A percentile compares a stretch with the other conserved stretches of the same genome.
Evolutionary conservation across 257 asterid species (phyloP).

Genomic region (Eustoma russellianum): DNA sequence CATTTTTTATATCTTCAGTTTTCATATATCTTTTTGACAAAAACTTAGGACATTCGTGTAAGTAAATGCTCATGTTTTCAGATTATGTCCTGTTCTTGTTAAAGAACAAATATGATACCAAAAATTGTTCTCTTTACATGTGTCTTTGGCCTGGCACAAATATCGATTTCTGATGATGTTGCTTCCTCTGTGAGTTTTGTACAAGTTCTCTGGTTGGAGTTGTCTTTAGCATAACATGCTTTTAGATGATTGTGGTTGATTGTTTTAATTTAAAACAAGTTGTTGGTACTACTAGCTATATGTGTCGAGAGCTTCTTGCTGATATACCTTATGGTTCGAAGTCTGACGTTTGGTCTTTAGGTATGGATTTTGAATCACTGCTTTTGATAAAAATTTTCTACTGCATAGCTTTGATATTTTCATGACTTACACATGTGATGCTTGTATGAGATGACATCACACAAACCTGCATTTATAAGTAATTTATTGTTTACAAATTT

Average conservation of each 20-base stretch:
- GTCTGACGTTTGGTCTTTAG: no score
- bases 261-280: no score
- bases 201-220: no score
- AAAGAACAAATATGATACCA: neutral
- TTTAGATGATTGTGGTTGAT: no score
- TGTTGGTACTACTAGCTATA: no score
- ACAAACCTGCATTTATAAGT: constrained; percentile 84
- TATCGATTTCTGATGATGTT: constrained; percentile 78
- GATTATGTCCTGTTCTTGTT: neutral
- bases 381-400: constrained; percentile 8
- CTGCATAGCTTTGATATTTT: constrained; percentile 9
- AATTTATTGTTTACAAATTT: no score
- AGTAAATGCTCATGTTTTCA: constrained; percentile 33
- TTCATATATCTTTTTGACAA: constrained; percentile 90
- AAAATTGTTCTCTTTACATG: constrained; percentile 33
- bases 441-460: constrained; percentile 83
- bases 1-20: constrained; percentile 51
- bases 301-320: no score
- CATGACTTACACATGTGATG: constrained; percentile 63
- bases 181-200: constrained; percentile 83
- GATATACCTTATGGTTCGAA: no score
- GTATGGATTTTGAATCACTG: no score
- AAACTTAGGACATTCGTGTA: constrained; percentile 82
- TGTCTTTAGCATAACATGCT: constrained; percentile 2
- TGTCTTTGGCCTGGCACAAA: constrained; percentile 97